A percentile compares a stretch with the other conserved stretches of the same genome.
These are phyloP conservation scores for Globisporangium parvum DNA, from an alignment of 352 stramenopile species.

Conservation along the genomic window DNA sequence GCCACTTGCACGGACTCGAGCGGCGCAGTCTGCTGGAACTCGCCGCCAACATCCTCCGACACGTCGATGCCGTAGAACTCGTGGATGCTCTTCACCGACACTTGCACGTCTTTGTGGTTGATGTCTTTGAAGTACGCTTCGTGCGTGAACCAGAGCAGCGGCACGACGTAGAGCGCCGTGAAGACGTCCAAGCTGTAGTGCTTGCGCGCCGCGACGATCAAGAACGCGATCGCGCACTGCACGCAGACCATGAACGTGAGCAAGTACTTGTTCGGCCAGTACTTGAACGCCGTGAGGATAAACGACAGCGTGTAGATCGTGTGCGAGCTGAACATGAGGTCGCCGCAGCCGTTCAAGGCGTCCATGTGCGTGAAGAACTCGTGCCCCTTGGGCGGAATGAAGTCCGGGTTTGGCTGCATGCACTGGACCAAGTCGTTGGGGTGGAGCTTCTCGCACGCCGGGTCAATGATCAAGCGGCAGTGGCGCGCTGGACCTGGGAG, in stretches of 20 bases:
- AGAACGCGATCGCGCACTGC: constrained; percentile 80
- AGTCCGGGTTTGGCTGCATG: constrained; percentile 64
- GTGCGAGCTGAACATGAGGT: constrained; percentile 92
- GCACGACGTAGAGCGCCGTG: constrained; percentile 84
- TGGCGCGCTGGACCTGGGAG: constrained; percentile 62
- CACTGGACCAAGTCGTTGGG: constrained; percentile 47
- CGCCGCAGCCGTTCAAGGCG: constrained; percentile 80
- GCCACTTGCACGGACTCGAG: constrained; percentile 18
- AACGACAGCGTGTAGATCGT: constrained; percentile 90
- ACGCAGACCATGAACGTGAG: constrained; percentile 66
- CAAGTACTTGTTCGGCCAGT: constrained; percentile 78
- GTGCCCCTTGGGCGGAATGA: constrained; percentile 39
- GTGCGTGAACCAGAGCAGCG: constrained; percentile 76
- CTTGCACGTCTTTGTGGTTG: constrained; percentile 66
- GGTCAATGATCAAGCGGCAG: constrained; percentile 69
- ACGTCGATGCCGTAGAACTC: constrained; percentile 59
- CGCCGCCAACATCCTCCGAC: constrained; percentile 18
- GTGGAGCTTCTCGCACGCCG: constrained; percentile 44
- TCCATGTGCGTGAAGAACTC: constrained; percentile 73
- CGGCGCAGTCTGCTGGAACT: constrained; percentile 8
- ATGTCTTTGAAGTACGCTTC: constrained; percentile 81
- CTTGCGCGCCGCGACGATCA: constrained; percentile 86
- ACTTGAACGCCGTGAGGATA: constrained; percentile 83
- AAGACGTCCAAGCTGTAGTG: constrained; percentile 90
- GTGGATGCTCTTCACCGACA: constrained; percentile 47